Evolutionary conservation across 306 rosid genomes (phyloP).

Genomic region (Gastrolobium bilobum): DNA sequence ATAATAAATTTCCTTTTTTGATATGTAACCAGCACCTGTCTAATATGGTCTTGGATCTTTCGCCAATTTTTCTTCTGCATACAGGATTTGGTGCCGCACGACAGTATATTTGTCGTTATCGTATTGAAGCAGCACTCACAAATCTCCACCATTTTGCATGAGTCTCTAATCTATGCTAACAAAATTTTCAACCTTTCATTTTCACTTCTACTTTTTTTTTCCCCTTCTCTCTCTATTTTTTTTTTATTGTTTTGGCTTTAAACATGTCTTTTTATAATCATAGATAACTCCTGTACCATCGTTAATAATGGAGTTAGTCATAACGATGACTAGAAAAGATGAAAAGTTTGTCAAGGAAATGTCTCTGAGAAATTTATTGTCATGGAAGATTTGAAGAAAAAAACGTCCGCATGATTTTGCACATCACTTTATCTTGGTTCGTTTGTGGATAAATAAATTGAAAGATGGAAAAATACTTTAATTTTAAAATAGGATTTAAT

Average conservation of each 20-base stretch:
- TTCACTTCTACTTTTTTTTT: conserved; percentile 4
- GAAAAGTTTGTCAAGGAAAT: not conserved
- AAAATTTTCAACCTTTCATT: not conserved
- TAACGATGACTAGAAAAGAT: not conserved
- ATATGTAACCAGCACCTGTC: conserved; percentile 18
- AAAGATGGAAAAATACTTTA: not conserved
- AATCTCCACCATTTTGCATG: conserved; percentile 15
- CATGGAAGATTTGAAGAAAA: not conserved
- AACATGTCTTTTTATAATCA: not conserved
- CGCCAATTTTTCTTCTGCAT: conserved; percentile 7
- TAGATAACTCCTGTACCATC: not conserved
- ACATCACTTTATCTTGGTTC: not conserved
- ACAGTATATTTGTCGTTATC: conserved; percentile 53
- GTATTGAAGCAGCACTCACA: conserved; percentile 36
- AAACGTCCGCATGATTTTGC: not conserved
- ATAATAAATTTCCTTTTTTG: conserved; percentile 31
- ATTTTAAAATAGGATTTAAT: not conserved
- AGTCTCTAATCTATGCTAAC: not conserved
- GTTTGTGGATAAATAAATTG: not conserved
- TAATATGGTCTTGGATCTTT: conserved; percentile 48
- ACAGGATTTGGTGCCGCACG: conserved; percentile 48
- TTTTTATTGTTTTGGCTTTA: not conserved
- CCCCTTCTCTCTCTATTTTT: too few relatives aligned
- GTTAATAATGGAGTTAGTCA: conserved; percentile 14
- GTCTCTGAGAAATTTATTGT: conserved; percentile 1